phyloP scores from a whole-genome alignment of 1,284 basidiomycete species.

The Coriolopsis trogii region DNA sequence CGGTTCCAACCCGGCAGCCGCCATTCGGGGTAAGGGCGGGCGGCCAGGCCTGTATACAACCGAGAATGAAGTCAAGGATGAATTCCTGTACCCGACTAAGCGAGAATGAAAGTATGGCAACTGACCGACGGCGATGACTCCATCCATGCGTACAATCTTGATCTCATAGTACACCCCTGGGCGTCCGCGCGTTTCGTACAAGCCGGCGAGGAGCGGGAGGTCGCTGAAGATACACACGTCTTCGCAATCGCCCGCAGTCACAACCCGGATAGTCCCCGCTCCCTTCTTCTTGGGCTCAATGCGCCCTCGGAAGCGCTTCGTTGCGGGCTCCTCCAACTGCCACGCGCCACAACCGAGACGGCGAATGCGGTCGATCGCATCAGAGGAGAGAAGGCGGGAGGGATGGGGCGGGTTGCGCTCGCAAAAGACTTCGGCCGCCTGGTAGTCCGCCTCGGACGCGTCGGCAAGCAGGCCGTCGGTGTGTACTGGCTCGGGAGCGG shows the following conservation, averaged over 20 bases:
- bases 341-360: slow-evolving; percentile 50
- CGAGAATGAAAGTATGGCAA: background rate
- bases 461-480: slow-evolving; percentile 52
- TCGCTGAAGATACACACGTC: slow-evolving; percentile 60
- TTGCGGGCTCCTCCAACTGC: slow-evolving; percentile 46
- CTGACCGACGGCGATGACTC: slow-evolving; percentile 60
- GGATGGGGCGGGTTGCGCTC: slow-evolving; percentile 38
- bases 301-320: slow-evolving; percentile 42
- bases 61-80: background rate
- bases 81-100: background rate
- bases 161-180: slow-evolving; percentile 68
- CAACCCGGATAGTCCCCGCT: slow-evolving; percentile 41
- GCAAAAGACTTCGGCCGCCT: slow-evolving; percentile 54
- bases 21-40: slow-evolving; percentile 64
- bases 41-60: slow-evolving; percentile 55
- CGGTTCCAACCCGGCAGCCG: slow-evolving; percentile 76
- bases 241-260: slow-evolving; percentile 44
- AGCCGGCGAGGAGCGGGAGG: slow-evolving; percentile 61
- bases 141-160: slow-evolving; percentile 55
- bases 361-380: slow-evolving; percentile 50
- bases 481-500: slow-evolving; percentile 51
- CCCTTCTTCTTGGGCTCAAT: slow-evolving; percentile 43
- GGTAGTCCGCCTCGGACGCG: slow-evolving; percentile 54
- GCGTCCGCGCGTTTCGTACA: slow-evolving; percentile 57
- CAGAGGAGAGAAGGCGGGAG: slow-evolving; percentile 51